A percentile compares a stretch with the other conserved stretches of the same genome.
Evolutionary conservation across 2,329 filamentous ascomycete species (phyloP).

Genomic region (Fusarium domesticum): DNA sequence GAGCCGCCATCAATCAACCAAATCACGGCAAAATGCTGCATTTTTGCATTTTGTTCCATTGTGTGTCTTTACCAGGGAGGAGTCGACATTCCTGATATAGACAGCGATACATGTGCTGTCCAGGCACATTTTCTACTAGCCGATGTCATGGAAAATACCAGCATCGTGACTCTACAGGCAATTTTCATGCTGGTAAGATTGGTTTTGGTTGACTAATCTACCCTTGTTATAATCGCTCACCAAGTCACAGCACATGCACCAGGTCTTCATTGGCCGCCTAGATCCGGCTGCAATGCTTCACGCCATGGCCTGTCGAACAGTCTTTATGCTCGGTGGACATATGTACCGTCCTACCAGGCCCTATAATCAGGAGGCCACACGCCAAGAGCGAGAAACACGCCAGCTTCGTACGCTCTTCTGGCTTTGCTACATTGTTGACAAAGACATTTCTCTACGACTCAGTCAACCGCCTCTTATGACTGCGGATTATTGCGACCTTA

Average conservation of each 20-base stretch:
- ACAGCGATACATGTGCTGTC: constrained; percentile 40
- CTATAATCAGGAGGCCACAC: constrained; percentile 10
- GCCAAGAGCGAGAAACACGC: constrained; percentile 28
- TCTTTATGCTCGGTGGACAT: constrained; percentile 50
- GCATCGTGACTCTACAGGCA: constrained; percentile 43
- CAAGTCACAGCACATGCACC: constrained; percentile 37
- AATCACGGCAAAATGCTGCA: constrained; percentile 42
- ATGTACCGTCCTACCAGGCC: constrained; percentile 18
- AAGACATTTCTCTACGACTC: constrained; percentile 52
- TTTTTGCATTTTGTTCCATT: constrained; percentile 48
- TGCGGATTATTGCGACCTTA: constrained; percentile 34
- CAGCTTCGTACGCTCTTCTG: constrained; percentile 49
- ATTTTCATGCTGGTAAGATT: constrained; percentile 46
- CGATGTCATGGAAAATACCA: constrained; percentile 42
- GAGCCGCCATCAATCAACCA: constrained; percentile 22
- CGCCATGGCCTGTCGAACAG: constrained; percentile 44
- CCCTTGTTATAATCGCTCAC: background rate
- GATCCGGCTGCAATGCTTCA: constrained; percentile 44
- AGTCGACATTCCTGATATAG: constrained; percentile 25
- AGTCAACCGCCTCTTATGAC: constrained; percentile 53
- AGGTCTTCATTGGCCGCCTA: constrained; percentile 46
- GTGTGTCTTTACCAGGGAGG: constrained; percentile 23
- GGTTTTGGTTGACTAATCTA: no score
- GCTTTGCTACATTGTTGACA: constrained; percentile 54
- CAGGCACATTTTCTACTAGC: constrained; percentile 43